Conservation (phyloP, 2,329 filamentous ascomycete species). For the Cladosporium cucumerinum region DNA sequence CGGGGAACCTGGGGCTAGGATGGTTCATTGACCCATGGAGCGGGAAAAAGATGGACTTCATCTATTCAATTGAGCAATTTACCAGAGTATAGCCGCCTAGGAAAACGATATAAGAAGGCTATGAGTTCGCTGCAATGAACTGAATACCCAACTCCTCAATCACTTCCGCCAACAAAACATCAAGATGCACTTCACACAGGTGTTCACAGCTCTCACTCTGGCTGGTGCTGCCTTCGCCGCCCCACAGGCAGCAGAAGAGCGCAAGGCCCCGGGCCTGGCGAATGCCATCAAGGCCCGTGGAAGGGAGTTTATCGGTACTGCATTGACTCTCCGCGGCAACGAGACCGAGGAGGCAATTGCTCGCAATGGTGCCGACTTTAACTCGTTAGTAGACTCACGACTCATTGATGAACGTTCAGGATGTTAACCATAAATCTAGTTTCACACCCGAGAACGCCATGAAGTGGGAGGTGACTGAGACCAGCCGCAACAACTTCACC, state of each 20-base stretch:
- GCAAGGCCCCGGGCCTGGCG: conserved; percentile 16
- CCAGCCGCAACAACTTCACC: conserved; percentile 35
- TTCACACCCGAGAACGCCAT: conserved; percentile 39
- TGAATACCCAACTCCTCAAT: background rate
- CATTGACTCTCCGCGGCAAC: conserved; percentile 35
- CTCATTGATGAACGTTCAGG: conserved; percentile 19
- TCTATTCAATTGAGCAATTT: conserved; percentile 9
- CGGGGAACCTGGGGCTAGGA: conserved; percentile 11
- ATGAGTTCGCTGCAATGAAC: background rate
- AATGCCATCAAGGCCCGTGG: conserved; percentile 23
- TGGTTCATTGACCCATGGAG: conserved; percentile 5
- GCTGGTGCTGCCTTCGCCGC: conserved; percentile 8
- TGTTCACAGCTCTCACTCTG: conserved; percentile 8
- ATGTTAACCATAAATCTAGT: conserved; percentile 19
- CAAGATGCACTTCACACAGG: conserved; percentile 14
- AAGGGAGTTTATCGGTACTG: conserved; percentile 37
- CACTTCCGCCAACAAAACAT: background rate
- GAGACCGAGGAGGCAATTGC: conserved; percentile 22
- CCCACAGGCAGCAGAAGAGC: background rate
- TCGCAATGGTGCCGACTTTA: conserved; percentile 25
- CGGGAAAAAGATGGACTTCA: conserved; percentile 12
- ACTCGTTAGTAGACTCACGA: conserved; percentile 3
- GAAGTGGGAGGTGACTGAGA: conserved; percentile 42
- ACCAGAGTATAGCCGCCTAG: conserved; percentile 10
- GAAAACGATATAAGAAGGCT: background rate